A percentile compares a stretch with the other conserved stretches of the same genome.
Evolutionary conservation across 495 filamentous ascomycete genomes (phyloP).

Genomic region (Staphylotrichum tortipilum): DNA sequence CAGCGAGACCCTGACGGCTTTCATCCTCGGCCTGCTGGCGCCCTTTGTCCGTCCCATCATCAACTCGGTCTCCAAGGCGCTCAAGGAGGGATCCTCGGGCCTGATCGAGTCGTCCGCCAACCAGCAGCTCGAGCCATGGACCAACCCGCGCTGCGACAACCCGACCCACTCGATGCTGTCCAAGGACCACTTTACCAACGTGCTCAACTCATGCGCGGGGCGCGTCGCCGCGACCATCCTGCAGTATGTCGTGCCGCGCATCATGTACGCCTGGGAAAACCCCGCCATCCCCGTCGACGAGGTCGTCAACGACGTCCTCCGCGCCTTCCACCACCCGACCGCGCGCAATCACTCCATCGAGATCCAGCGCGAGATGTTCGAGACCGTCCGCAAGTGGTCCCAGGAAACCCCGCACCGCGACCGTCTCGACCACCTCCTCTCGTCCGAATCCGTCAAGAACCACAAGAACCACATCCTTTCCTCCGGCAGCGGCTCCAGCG

Average conservation of each 20-base stretch:
- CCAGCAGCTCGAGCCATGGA: slow-evolving; percentile 89
- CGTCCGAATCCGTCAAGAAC: slow-evolving; percentile 67
- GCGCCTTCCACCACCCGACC: slow-evolving; percentile 84
- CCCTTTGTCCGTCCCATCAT: slow-evolving; percentile 90
- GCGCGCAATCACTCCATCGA: slow-evolving; percentile 62
- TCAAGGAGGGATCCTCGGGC: slow-evolving; percentile 74
- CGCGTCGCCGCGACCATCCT: slow-evolving; percentile 70
- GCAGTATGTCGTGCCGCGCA: slow-evolving; percentile 74
- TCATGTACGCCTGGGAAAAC: slow-evolving; percentile 88
- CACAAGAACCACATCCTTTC: slow-evolving; percentile 69
- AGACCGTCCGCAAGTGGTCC: slow-evolving; percentile 69
- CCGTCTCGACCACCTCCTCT: slow-evolving; percentile 59
- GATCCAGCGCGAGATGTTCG: slow-evolving; percentile 79
- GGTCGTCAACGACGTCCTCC: slow-evolving; percentile 65
- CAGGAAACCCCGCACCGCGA: slow-evolving; percentile 55
- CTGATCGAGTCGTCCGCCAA: slow-evolving; percentile 73
- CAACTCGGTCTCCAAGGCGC: slow-evolving; percentile 65
- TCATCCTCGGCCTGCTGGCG: slow-evolving; percentile 79
- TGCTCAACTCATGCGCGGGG: slow-evolving; percentile 81
- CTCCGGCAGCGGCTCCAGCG: not conserved
- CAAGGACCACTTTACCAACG: slow-evolving; percentile 94
- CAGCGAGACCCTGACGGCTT: slow-evolving; percentile 80
- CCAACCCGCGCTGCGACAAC: slow-evolving; percentile 72
- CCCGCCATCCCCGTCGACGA: slow-evolving; percentile 67
- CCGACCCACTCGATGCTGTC: slow-evolving; percentile 92